Conservation (phyloP, 2,329 filamentous ascomycete species). For the Epichloe hybrida region DNA sequence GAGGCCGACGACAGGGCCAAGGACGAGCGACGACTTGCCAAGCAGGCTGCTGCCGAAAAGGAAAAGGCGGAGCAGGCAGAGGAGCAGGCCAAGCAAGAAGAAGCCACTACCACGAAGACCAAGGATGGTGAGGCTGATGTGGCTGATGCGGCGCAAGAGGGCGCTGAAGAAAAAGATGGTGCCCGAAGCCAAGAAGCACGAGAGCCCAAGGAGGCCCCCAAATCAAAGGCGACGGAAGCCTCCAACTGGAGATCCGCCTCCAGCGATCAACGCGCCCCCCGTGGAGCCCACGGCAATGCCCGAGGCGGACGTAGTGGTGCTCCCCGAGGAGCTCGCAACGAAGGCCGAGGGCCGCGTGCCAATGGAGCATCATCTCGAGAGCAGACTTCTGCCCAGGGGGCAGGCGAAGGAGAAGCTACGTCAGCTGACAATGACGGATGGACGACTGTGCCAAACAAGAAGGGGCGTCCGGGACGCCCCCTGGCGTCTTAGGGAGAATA, state of each 20-base stretch:
- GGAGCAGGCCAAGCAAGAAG: conserved; percentile 22
- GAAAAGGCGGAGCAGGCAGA: conserved; percentile 23
- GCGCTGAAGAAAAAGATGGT: conserved; percentile 32
- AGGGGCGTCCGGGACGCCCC: conserved; percentile 23
- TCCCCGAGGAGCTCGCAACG: conserved; percentile 29
- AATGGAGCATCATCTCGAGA: conserved; percentile 30
- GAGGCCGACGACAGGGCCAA: conserved; percentile 78
- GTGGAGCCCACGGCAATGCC: conserved; percentile 27
- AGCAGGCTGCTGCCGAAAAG: conserved; percentile 40
- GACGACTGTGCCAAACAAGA: conserved; percentile 38
- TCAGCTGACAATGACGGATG: conserved; percentile 46
- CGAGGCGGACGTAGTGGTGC: conserved; percentile 21
- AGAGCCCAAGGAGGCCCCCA: conserved; percentile 31
- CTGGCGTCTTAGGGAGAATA: conserved; percentile 11
- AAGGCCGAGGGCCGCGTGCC: conserved; percentile 30
- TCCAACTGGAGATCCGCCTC: conserved; percentile 47
- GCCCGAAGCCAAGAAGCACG: conserved; percentile 25
- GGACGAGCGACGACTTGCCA: conserved; percentile 53
- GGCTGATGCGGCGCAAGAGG: background rate
- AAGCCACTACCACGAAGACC: conserved; percentile 18
- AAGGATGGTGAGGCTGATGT: conserved; percentile 16
- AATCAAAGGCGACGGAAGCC: conserved; percentile 42
- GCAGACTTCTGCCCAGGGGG: conserved; percentile 21
- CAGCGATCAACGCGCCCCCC: conserved; percentile 32
- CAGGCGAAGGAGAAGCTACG: conserved; percentile 17